Evolutionary conservation across 2,329 filamentous ascomycete genomes (phyloP), one percentile per base, ranked within the genome.

Genomic region (Ascochyta viciae-villosae): DNA sequence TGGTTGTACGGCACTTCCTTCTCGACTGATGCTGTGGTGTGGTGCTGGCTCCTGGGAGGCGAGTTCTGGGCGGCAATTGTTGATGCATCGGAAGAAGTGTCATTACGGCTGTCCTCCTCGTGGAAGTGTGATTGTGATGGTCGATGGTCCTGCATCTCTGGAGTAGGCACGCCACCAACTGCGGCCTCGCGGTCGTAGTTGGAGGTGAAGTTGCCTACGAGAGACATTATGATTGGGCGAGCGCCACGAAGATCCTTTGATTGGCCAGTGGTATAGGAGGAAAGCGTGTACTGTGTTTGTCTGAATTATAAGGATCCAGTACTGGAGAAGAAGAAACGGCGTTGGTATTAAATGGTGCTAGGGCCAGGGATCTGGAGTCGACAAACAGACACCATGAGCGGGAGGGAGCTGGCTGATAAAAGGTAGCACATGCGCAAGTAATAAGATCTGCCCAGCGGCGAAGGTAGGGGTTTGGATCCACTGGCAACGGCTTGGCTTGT

Each of bases 181-280:
- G 73, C 64, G 55, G 72, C 74, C 49, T 74, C 72, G 24, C 69
- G 71, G 67, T 81, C 78, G 60, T 69, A 74, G 61, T 78, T 79
- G 63, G 77, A 74, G 42, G 70, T 67, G 56, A 79, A 77, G 64
- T 78, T 78, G 64, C 77, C 77, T 48, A 76, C 74, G 58, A 78
- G 65, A 57, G 75, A 76, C 78, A 80, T 80, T 57, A 9, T 66
- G 57, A 61, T 57, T 60, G 58, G 59, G 26, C 47, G 24, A 33
- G 40, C 45, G 58, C 60, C 61, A 39, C 52, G 51, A 38, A 23
- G 40, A 43, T 49, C 51, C 51, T 34, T 12, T 40, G n/a, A 16
- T 42, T 43, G 54, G 46, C 46, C 49, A 56, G 47, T 27, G 47
- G 43, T 56, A 50, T 41, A 34, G 49, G 33, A 37, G 15, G 10